Conservation (phyloP, 371 early-diverging fungal species). For the Chytridium lagenaria region DNA sequence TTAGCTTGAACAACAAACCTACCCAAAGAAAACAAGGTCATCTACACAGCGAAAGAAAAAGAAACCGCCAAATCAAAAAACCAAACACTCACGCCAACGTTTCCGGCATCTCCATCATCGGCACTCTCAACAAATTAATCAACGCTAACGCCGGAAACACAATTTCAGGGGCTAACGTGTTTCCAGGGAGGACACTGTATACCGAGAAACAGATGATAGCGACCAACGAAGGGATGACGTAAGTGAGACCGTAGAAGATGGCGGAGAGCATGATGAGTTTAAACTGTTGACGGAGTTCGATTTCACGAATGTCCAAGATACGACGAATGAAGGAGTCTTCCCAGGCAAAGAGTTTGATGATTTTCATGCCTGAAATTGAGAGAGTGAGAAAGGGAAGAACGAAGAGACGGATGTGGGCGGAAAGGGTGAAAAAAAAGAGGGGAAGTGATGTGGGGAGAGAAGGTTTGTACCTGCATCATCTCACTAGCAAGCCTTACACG, state of each 20-base stretch:
- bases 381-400: too few species aligned
- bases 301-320: conserved; percentile 41
- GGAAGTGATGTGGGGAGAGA: too few species aligned
- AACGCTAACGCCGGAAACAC: conserved; percentile 25
- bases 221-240: conserved; percentile 14
- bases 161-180: conserved; percentile 18
- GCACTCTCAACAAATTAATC: not conserved
- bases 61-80: too few species aligned
- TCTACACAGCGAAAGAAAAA: not conserved
- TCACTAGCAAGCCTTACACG: conserved; percentile 26
- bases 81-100: not conserved
- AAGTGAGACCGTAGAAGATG: conserved; percentile 22
- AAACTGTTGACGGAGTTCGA: conserved; percentile 44
- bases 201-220: conserved; percentile 13
- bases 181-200: conserved; percentile 14
- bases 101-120: not conserved
- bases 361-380: conserved; percentile 50
- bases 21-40: not conserved
- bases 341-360: conserved; percentile 55
- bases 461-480: conserved; percentile 5
- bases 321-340: conserved; percentile 44
- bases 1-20: too few species aligned
- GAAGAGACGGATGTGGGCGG: too few species aligned
- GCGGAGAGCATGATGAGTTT: conserved; percentile 48
- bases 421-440: too few species aligned